These are phyloP conservation scores for Scutellaria galericulata DNA, from an alignment of 257 asterid species.

Conservation along the genomic window DNA sequence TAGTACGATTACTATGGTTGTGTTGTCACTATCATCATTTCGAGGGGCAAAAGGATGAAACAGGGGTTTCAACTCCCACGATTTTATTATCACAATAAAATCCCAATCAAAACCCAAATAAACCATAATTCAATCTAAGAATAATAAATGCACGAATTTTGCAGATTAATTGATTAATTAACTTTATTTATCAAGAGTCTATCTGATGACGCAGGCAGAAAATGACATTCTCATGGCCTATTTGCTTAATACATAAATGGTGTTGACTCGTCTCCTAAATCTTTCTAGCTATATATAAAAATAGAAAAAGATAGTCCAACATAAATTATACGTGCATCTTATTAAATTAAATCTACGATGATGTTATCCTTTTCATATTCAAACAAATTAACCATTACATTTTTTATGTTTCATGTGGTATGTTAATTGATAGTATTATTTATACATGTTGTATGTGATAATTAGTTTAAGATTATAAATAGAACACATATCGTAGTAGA, in stretches of 20 bases:
- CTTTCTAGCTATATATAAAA: background rate
- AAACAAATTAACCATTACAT: too few relatives aligned
- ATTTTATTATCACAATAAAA: background rate
- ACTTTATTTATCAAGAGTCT: slow-evolving; percentile 19
- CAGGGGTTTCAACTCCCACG: slow-evolving; percentile 14
- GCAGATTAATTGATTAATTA: background rate
- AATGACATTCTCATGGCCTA: slow-evolving; percentile 17
- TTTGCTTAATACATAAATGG: background rate
- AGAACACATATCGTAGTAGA: too few relatives aligned
- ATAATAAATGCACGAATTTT: background rate
- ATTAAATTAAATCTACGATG: slow-evolving; percentile 22
- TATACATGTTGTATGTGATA: too few relatives aligned
- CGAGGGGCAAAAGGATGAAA: slow-evolving; percentile 10
- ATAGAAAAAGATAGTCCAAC: background rate
- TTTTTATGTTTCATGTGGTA: too few relatives aligned
- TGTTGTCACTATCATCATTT: slow-evolving; percentile 14
- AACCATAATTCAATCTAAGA: background rate
- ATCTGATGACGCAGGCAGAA: slow-evolving; percentile 25
- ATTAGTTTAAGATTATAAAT: too few relatives aligned
- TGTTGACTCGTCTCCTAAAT: slow-evolving; percentile 10
- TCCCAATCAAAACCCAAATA: background rate
- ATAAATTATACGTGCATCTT: background rate
- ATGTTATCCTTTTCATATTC: background rate
- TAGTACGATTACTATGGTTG: background rate
- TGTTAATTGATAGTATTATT: too few relatives aligned